A percentile compares a stretch with the other conserved stretches of the same genome.
These are phyloP conservation scores for Citeromyces siamensis DNA, from an alignment of 1,139 yeast genomes.

Conservation along the genomic window DNA sequence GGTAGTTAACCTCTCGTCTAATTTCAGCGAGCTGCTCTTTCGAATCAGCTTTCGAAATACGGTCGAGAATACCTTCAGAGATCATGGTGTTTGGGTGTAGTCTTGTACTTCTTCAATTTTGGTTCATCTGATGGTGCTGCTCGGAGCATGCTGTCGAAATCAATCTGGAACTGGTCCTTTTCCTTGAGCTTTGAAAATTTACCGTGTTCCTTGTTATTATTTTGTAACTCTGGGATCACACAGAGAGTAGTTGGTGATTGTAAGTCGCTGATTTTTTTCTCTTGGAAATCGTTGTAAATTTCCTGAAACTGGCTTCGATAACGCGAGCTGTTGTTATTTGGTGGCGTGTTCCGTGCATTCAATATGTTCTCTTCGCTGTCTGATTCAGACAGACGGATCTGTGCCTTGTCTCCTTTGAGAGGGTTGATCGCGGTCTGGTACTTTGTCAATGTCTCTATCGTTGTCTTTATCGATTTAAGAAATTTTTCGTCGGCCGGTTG, in stretches of 20 bases:
- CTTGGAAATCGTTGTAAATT: not conserved
- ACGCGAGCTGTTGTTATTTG: too few relatives aligned
- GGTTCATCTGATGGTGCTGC: too few relatives aligned
- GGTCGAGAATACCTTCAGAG: too few relatives aligned
- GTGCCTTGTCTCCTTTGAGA: not conserved
- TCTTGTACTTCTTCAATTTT: too few relatives aligned
- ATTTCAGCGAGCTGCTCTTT: not conserved
- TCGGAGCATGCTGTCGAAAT: too few relatives aligned
- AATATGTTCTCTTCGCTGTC: too few relatives aligned
- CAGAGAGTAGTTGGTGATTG: too few relatives aligned
- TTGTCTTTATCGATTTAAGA: not conserved
- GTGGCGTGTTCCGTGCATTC: too few relatives aligned
- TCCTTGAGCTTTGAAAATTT: too few relatives aligned
- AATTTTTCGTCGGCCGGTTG: not conserved
- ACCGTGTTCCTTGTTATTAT: too few relatives aligned
- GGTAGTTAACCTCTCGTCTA: not conserved
- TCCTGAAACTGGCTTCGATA: not conserved
- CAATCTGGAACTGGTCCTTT: too few relatives aligned
- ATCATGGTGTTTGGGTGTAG: too few relatives aligned
- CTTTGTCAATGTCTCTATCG: not conserved
- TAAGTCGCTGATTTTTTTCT: not conserved
- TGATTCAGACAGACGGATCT: not conserved
- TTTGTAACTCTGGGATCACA: constrained; percentile 1
- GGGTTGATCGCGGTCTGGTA: not conserved
- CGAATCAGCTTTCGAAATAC: not conserved